Evolutionary conservation across 2,329 filamentous ascomycete species (phyloP), one percentile per base, ranked within the genome.

Genomic region (Alternaria panax): DNA sequence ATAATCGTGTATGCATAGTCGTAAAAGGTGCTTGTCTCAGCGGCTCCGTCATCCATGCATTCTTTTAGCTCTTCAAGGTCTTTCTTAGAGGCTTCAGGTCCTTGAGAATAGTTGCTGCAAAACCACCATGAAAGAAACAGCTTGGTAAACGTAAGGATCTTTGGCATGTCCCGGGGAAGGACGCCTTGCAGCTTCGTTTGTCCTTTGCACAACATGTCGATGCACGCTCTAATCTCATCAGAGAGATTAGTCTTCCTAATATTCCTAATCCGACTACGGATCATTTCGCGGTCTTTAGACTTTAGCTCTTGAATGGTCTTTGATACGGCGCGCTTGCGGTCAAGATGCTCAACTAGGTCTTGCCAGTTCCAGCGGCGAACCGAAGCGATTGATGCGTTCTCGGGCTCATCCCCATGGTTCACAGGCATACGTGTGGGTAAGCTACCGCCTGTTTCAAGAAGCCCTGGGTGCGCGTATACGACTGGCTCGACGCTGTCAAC

Each of bases 251-350:
- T 20, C 51, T 67, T 70, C 9, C 59, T 64, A 7, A 77, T 57
- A 1, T 48, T 46, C 2, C 32, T 51, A 7, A 77, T 43, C 11
- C 74, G 66, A 2, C 45, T 60, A 7, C 71, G 60, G 14, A 78
- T 57, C 0, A 51, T 61, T 27, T 74, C 72, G 7, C 65, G 61
- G 7, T 72, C 64, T 9, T 52, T 28, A 2, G 42, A n/a, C 9
- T 22, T 51, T 59, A 80, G 69, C 11, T 78, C 71, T 7, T 65
- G 58, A 1, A 85, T 66, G 2, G 79, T 62, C 51, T 82, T 81
- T 48, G 83, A 78, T 22, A 85, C 62, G 1, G 83, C 67, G 6
- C 81, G 76, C 38, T 80, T 78, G 11, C 81, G 73, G 60, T 86
- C 82, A 8, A 61, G 42, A 2, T 73, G 69, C 8, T 75, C 71